Percentiles rank a stretch among this genome's conserved stretches.
Evolutionary conservation across 2,329 filamentous ascomycete species (phyloP).

Genomic region (Aspergillus eucalypticola): DNA sequence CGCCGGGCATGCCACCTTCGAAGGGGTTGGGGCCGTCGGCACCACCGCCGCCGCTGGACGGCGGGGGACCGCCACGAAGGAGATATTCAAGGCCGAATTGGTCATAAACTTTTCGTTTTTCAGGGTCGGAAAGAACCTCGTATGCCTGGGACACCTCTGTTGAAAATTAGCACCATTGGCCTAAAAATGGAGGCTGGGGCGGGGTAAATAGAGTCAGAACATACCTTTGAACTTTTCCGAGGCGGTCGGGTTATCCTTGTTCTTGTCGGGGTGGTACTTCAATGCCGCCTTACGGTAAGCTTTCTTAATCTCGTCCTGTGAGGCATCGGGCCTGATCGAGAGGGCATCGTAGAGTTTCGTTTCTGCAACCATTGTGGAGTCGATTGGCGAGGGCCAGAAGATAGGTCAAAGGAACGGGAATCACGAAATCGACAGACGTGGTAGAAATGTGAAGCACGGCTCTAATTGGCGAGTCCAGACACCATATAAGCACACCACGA

Average conservation of each 20-base stretch:
- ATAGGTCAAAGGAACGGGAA: neutral
- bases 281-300: slow-evolving; percentile 79
- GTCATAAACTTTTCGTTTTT: slow-evolving; percentile 95
- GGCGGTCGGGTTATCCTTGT: slow-evolving; percentile 83
- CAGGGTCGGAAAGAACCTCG: slow-evolving; percentile 94
- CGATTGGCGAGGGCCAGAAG: neutral
- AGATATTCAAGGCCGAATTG: slow-evolving; percentile 93
- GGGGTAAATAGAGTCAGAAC: slow-evolving; percentile 16
- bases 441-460: neutral
- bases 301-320: slow-evolving; percentile 96
- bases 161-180: neutral
- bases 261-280: slow-evolving; percentile 97
- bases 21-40: slow-evolving; percentile 61
- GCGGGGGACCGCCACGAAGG: slow-evolving; percentile 71
- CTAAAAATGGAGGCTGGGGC: neutral
- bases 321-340: slow-evolving; percentile 73
- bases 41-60: slow-evolving; percentile 60
- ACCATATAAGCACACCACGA: slow-evolving; percentile 15
- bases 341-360: slow-evolving; percentile 92
- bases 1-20: slow-evolving; percentile 57
- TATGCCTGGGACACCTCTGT: slow-evolving; percentile 91
- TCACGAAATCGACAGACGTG: neutral
- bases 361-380: slow-evolving; percentile 78
- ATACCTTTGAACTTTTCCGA: slow-evolving; percentile 88
- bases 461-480: slow-evolving; percentile 14